Evolutionary conservation across 169 alveolate species (phyloP).

Genomic region (Plasmodium malariae): DNA sequence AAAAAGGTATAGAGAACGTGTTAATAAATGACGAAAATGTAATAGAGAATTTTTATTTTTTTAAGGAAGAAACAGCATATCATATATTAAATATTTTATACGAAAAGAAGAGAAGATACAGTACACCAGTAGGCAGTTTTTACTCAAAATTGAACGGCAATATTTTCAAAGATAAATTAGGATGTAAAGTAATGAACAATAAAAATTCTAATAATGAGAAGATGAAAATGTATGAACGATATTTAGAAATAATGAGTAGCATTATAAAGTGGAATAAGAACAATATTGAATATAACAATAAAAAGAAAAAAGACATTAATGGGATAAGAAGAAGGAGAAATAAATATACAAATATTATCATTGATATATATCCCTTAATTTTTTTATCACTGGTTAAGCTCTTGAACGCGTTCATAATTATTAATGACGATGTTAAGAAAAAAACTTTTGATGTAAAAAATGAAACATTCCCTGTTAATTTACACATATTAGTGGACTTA

Average conservation of each 20-base stretch:
- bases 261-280: conserved; percentile 39
- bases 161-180: conserved; percentile 18
- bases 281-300: conserved; percentile 60
- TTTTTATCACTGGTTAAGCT: conserved; percentile 42
- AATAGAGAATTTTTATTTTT: conserved; percentile 9
- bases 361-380: conserved; percentile 64
- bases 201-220: background rate
- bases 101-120: background rate
- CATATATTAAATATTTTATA: conserved; percentile 19
- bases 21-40: conserved; percentile 9
- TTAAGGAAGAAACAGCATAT: conserved; percentile 29
- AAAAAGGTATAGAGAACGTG: background rate
- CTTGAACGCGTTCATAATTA: conserved; percentile 23
- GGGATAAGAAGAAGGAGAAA: conserved; percentile 56
- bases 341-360: conserved; percentile 62
- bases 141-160: conserved; percentile 16
- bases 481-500: conserved; percentile 19
- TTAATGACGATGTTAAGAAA: conserved; percentile 40
- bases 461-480: conserved; percentile 40
- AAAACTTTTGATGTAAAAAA: conserved; percentile 64
- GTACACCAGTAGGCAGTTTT: background rate
- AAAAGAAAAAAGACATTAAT: conserved; percentile 30
- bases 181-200: background rate
- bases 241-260: conserved; percentile 10
- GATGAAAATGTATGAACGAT: conserved; percentile 12